Conservation (phyloP, 805 yeast species). For the Tetrapisispora nanseiensis region DNA sequence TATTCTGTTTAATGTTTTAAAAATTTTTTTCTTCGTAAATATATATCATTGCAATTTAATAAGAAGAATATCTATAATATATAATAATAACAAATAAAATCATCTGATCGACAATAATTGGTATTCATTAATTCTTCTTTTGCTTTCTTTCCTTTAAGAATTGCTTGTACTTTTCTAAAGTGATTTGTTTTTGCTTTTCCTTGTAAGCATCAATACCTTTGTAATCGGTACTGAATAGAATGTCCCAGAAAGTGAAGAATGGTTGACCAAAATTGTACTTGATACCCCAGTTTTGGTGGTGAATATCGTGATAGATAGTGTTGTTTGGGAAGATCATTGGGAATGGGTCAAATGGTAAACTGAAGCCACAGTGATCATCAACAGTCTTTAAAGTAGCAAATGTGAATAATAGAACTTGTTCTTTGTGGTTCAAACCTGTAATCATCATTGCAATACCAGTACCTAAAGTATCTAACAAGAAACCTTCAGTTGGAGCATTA, state of each 20-base stretch:
- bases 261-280: conserved; percentile 93
- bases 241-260: conserved; percentile 91
- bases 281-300: conserved; percentile 93
- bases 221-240: conserved; percentile 59
- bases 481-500: conserved; percentile 91
- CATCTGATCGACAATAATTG: too few species aligned
- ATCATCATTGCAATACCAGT: conserved; percentile 72
- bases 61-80: not conserved
- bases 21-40: not conserved
- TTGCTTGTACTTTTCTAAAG: conserved; percentile 55
- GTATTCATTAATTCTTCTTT: conserved; percentile 2
- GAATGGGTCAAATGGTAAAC: conserved; percentile 83
- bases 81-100: not conserved
- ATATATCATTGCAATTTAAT: not conserved
- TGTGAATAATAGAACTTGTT: conserved; percentile 60
- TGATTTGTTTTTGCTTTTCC: conserved; percentile 51
- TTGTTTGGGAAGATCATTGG: conserved; percentile 90
- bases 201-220: conserved; percentile 42
- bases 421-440: conserved; percentile 63
- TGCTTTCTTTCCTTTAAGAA: conserved; percentile 33
- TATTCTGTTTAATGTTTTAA: too few species aligned
- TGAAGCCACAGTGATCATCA: conserved; percentile 98
- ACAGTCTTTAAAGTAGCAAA: conserved; percentile 94
- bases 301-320: conserved; percentile 93
- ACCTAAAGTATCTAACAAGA: conserved; percentile 82